Base-by-base conservation (phyloP, 1,284 basidiomycete genomes). In the Waitea zeae region DNA sequence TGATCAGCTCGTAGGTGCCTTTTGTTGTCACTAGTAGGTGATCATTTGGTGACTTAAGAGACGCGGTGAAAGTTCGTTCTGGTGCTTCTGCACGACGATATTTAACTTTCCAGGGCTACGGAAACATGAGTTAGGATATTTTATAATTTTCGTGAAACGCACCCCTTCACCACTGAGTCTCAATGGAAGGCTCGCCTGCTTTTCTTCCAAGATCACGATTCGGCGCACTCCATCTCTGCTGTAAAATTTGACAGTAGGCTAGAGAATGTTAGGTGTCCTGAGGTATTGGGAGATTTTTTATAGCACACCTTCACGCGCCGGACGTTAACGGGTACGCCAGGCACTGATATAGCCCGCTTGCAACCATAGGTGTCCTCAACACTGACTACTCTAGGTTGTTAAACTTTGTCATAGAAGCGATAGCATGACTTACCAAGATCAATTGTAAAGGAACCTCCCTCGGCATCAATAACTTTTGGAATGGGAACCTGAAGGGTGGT, bases 361-460 rank as follows among this genome's bases (percentile, higher is more conserved):
- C 93, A 97, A 14, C 82, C 81, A 46, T 87, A 87, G 2, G 72
- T 73, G 54, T 97, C 93, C 49, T 87, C 82, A 27, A 96, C 72
- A 44, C 73, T 84, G 38, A 84, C 79, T 82, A 43, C 27, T 30
- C n/a, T 26, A 3, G 14, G 7, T 12, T 11, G 29, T 30, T 7
- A 12, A 17, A 11, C 11, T 7, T 30, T 15, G 29, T 7, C 15
- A 14, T 11, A 26, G 29, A 6, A 12, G 9, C 15, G 7, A 7
- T 30, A 15, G 29, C 15, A 30, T 30, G 11, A 52, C 64, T 42
- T 44, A 80, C 80, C 66, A 35, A 90, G 58, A 46, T 81, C 77
- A 36, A 92, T 70, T 37, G 87, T 82, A 48, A 92, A 84, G 2
- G 61, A 61, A 11, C 84, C 87, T 12, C 86, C 83, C 31, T 73